Base-by-base conservation (phyloP, 202 grass and related monocot genomes). In the Elaeis oleifera region DNA sequence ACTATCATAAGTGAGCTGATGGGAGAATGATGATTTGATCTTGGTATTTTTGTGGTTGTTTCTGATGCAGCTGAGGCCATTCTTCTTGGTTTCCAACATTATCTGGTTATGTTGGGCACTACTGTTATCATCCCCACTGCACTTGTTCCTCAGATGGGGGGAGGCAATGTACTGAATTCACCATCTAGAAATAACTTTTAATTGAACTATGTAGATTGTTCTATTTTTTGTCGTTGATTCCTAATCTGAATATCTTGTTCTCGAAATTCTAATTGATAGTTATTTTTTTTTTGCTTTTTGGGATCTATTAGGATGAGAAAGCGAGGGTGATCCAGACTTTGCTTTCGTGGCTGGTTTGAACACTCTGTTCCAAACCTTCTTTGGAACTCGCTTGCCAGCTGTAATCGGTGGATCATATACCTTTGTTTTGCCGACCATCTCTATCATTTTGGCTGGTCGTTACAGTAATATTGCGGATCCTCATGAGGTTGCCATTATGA, bases 81-180 rank as follows among this genome's bases (percentile, higher is more conserved):
- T 86, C 94, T 99, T 60, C 81, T 99, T 65, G 94, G 94, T 67
- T 99, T 99, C 60, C 94, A 99, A 65, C 94, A 99, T 63, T 99
- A 86, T 76, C 75, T 99, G 64, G 94, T 99, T 5, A 99, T 99
- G 94, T 62, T 99, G 17, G 94, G 94, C 63, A 94, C 94, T 19
- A 99, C 88, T 65, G 88, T 99, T 19, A 92, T 99, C 67, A 99
- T 99, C 69, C 94, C 94, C 8, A 99, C 94, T 72, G 88, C 94
- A 76, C 85, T 99, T 15, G 94, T 99, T 79, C 94, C 94, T 15
- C 94, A 99, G 58, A 99, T 99, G 94, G 94, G 94, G 29, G 94
- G 94, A 73, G 90, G 87, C 72, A 99, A 99, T 87, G 94, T 99
- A 69, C 50, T 69, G 14, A 20, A 56, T 67, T 19, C 54, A 54